These are phyloP conservation scores for Sanghuangporus sanghuang DNA, from an alignment of 1,284 basidiomycete species.

Conservation along the genomic window DNA sequence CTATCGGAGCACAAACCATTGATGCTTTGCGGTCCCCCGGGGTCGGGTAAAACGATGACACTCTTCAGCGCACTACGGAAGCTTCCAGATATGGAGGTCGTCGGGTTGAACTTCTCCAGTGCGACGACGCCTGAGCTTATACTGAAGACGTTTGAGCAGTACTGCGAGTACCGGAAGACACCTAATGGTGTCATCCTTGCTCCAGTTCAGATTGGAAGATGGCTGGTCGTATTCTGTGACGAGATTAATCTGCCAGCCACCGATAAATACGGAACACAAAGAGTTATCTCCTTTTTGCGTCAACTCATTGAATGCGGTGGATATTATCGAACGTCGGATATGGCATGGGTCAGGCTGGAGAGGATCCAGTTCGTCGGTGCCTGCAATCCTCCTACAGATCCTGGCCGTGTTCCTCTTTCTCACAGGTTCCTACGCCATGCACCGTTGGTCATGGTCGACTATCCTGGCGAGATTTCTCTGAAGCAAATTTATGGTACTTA, in stretches of 20 bases:
- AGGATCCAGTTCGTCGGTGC: slow-evolving; percentile 99
- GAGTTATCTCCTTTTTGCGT: slow-evolving; percentile 97
- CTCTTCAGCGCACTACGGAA: slow-evolving; percentile 98
- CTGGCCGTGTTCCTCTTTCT: slow-evolving; percentile 95
- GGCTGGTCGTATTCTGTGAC: slow-evolving; percentile 99
- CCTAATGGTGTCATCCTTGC: slow-evolving; percentile 94
- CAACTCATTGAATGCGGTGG: slow-evolving; percentile 95
- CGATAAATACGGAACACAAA: slow-evolving; percentile 98
- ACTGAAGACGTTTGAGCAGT: slow-evolving; percentile 99
- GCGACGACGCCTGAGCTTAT: slow-evolving; percentile 98
- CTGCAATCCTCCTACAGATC: slow-evolving; percentile 99
- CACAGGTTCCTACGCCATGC: slow-evolving; percentile 98
- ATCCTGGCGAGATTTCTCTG: slow-evolving; percentile 94
- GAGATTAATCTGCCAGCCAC: slow-evolving; percentile 98
- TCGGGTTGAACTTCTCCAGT: slow-evolving; percentile 98
- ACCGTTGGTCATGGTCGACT: slow-evolving; percentile 99
- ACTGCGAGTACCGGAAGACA: slow-evolving; percentile 98
- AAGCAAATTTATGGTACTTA: slow-evolving; percentile 99
- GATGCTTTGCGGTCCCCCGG: slow-evolving; percentile 97
- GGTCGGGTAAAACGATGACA: slow-evolving; percentile 99
- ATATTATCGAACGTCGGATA: slow-evolving; percentile 93
- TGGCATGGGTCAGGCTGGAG: slow-evolving; percentile 97
- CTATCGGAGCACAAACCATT: slow-evolving; percentile 98
- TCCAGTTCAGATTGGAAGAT: slow-evolving; percentile 92
- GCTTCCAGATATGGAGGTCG: slow-evolving; percentile 97